A percentile compares a stretch with the other conserved stretches of the same genome.
Conservation (phyloP, 108 stramenopile genomes). For the Chaetoceros muelleri region DNA sequence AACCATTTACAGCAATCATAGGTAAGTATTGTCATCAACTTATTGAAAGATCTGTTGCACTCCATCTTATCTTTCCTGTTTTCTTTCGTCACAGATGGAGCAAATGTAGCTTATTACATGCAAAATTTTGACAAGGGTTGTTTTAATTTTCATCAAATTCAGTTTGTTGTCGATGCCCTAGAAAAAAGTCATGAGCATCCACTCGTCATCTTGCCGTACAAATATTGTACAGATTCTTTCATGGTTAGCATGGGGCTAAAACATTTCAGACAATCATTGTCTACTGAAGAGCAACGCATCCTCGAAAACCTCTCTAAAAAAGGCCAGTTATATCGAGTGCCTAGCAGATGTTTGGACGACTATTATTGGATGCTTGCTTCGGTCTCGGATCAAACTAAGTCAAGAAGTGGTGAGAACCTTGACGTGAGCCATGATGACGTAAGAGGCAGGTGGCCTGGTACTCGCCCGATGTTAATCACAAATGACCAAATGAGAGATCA, state of each 20-base stretch:
- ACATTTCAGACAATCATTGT: constrained; percentile 10
- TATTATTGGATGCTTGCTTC: constrained; percentile 85
- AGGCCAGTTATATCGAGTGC: constrained; percentile 45
- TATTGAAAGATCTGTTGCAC: too few relatives aligned
- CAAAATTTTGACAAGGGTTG: constrained; percentile 67
- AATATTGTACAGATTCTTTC: constrained; percentile 41
- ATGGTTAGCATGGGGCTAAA: constrained; percentile 9
- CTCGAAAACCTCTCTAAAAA: constrained; percentile 13
- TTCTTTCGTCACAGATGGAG: constrained; percentile 33
- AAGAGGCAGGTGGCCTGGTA: constrained; percentile 61
- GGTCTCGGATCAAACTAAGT: constrained; percentile 46
- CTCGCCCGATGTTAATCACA: constrained; percentile 63
- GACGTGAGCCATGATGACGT: constrained; percentile 37
- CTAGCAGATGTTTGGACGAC: constrained; percentile 60
- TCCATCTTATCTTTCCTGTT: too few relatives aligned
- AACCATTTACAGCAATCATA: constrained; percentile 77
- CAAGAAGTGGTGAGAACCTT: constrained; percentile 29
- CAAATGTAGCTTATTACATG: constrained; percentile 75
- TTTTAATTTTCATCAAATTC: constrained; percentile 57
- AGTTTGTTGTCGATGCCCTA: constrained; percentile 53
- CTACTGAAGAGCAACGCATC: background rate
- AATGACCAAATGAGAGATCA: constrained; percentile 87
- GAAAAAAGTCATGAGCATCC: constrained; percentile 63
- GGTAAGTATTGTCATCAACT: constrained; percentile 27
- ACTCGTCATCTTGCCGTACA: constrained; percentile 65